Percentiles rank a stretch among this genome's conserved stretches.
These are phyloP conservation scores for Irpex sp. DNA, from an alignment of 1,284 basidiomycete species.

Conservation along the genomic window DNA sequence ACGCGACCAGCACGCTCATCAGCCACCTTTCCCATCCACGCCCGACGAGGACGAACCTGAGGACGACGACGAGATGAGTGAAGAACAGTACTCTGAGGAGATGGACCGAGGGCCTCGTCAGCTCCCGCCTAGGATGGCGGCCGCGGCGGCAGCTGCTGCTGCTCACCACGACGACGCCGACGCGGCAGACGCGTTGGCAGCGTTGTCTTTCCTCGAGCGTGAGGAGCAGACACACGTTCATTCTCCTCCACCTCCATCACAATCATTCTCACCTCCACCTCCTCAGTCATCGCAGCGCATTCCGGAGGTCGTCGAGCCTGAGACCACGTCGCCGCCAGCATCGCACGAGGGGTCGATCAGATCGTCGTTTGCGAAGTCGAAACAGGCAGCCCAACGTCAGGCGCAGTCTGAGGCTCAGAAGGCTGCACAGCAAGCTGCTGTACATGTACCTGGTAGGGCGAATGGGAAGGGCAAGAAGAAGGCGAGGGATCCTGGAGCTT, in stretches of 20 bases:
- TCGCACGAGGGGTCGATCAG: conserved; percentile 28
- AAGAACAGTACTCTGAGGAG: conserved; percentile 8
- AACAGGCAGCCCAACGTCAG: conserved; percentile 77
- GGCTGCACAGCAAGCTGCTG: conserved; percentile 71
- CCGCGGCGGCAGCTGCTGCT: conserved; percentile 4
- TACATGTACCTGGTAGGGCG: conserved; percentile 67
- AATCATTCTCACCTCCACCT: conserved; percentile 12
- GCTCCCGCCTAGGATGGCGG: conserved; percentile 10
- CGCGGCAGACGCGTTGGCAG: conserved; percentile 67
- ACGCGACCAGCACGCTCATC: conserved; percentile 12
- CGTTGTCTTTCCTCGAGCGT: conserved; percentile 67
- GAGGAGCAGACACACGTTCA: conserved; percentile 32
- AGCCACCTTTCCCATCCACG: conserved; percentile 10
- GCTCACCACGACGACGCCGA: conserved; percentile 15
- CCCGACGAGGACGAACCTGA: conserved; percentile 7
- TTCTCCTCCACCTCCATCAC: conserved; percentile 8
- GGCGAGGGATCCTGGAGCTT: conserved; percentile 44
- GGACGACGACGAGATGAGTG: conserved; percentile 10
- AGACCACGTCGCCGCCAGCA: conserved; percentile 28
- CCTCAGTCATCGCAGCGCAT: conserved; percentile 25
- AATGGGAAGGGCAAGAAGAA: conserved; percentile 54
- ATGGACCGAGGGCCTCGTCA: conserved; percentile 2
- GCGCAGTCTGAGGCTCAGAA: conserved; percentile 80
- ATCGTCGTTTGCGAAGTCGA: conserved; percentile 84
- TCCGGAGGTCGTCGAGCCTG: conserved; percentile 14